phyloP scores from a whole-genome alignment of 768 basidiomycete species.

The Daedalea quercina region DNA sequence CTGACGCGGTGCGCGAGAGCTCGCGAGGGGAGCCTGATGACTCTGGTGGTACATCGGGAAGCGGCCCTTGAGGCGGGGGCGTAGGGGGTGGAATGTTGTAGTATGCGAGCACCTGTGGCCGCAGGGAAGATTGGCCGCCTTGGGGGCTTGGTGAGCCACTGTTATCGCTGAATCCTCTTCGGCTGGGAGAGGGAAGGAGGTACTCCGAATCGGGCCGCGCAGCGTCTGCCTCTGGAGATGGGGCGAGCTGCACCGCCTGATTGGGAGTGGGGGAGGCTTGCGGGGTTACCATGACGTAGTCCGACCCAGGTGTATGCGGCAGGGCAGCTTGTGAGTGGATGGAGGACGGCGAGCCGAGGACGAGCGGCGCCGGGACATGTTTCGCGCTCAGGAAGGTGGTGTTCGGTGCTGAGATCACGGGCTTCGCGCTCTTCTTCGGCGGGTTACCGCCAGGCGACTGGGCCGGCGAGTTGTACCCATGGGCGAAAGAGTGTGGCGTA shows the following conservation, averaged over 20 bases:
- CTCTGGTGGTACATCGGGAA: slow-evolving; percentile 16
- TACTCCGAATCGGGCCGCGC: slow-evolving; percentile 1
- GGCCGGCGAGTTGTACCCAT: neutral
- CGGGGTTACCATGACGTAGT: slow-evolving; percentile 16
- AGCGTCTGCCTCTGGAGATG: neutral
- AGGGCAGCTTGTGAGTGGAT: slow-evolving; percentile 1
- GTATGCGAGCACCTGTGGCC: slow-evolving; percentile 17
- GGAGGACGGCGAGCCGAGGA: slow-evolving; percentile 16
- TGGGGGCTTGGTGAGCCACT: slow-evolving; percentile 6
- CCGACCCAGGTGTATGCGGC: slow-evolving; percentile 7
- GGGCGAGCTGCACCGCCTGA: neutral
- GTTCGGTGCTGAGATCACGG: slow-evolving; percentile 22
- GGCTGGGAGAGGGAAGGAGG: neutral
- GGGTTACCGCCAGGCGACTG: neutral
- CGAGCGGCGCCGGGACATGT: slow-evolving; percentile 18
- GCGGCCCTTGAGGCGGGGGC: slow-evolving; percentile 18
- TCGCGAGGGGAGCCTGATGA: neutral
- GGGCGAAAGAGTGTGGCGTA: neutral
- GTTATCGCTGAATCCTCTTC: neutral
- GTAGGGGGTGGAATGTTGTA: slow-evolving; percentile 20
- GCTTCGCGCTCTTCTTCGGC: slow-evolving; percentile 7
- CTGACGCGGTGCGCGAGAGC: slow-evolving; percentile 10
- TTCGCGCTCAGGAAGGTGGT: slow-evolving; percentile 14
- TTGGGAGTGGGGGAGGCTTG: slow-evolving; percentile 1
- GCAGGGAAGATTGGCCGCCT: slow-evolving; percentile 1